These are phyloP conservation scores for Agrostemma githago DNA, from an alignment of 148 eudicot genomes.

Conservation along the genomic window DNA sequence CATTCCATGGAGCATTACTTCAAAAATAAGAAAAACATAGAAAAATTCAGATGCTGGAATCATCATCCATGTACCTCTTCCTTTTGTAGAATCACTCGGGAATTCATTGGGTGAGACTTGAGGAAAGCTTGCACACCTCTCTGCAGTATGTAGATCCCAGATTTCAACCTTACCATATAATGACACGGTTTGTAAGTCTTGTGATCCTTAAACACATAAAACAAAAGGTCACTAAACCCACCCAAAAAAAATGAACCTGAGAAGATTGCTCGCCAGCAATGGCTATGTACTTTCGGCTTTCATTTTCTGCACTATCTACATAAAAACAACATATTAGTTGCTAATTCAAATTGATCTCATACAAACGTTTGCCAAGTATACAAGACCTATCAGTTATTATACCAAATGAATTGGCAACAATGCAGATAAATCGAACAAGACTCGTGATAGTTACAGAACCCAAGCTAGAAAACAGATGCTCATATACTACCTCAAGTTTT, in stretches of 20 bases:
- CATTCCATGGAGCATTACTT: background rate
- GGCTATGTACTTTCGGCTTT: conserved; percentile 54
- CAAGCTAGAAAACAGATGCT: too few species aligned
- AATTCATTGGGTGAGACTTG: conserved; percentile 32
- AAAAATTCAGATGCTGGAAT: conserved; percentile 9
- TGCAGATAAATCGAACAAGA: too few species aligned
- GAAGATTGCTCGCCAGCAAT: conserved; percentile 71
- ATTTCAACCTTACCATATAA: conserved; percentile 67
- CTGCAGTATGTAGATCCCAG: conserved; percentile 81
- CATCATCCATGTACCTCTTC: conserved; percentile 44
- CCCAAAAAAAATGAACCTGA: conserved; percentile 41
- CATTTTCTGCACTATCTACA: conserved; percentile 35
- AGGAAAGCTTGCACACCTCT: conserved; percentile 48
- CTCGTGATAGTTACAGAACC: too few species aligned
- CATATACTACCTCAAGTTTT: background rate
- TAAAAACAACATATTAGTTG: background rate
- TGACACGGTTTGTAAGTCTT: conserved; percentile 17
- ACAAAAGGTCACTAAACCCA: background rate
- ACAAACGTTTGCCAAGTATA: background rate
- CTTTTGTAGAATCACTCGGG: conserved; percentile 30
- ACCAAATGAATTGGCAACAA: too few species aligned
- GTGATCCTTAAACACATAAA: conserved; percentile 6
- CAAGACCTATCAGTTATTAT: background rate
- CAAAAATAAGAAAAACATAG: background rate
- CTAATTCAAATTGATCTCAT: background rate